phyloP scores from a whole-genome alignment of 257 asterid species.

The Verbascum thapsus region DNA sequence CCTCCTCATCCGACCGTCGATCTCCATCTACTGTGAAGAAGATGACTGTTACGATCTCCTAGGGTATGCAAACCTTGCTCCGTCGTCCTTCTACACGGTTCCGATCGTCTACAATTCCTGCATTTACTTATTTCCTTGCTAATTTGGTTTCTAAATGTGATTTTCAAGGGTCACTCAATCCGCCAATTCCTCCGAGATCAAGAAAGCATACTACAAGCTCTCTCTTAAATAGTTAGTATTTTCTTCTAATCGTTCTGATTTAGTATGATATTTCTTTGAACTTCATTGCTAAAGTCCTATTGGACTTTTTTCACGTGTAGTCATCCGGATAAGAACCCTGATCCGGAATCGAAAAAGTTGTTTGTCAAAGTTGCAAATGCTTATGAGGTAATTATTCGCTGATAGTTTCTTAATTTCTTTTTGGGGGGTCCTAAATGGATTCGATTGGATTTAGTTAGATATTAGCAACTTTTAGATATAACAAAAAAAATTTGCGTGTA shows the following conservation, averaged over 20 bases:
- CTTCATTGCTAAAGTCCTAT: not conserved
- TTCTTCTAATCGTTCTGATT: not conserved
- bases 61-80: conserved; percentile 49
- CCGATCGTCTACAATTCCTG: not conserved
- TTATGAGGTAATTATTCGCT: conserved; percentile 61
- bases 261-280: not conserved
- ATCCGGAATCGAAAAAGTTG: conserved; percentile 77
- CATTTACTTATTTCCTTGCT: not conserved
- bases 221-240: conserved; percentile 73
- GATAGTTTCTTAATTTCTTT: not conserved
- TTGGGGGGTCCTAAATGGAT: not conserved
- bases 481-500: not conserved
- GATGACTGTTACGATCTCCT: conserved; percentile 94
- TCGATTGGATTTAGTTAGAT: not conserved
- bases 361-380: conserved; percentile 93
- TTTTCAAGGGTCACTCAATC: conserved; percentile 55
- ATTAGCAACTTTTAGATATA: not conserved
- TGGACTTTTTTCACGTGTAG: conserved; percentile 32
- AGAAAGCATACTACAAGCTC: conserved; percentile 69
- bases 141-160: conserved; percentile 16
- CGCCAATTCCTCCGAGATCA: conserved; percentile 57
- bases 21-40: conserved; percentile 92
- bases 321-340: conserved; percentile 95
- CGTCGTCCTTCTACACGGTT: not conserved
- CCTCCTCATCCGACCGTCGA: conserved; percentile 64